Evolutionary conservation across 805 yeast species (phyloP), one percentile per base, ranked within the genome.

Genomic region (Blastobotrys mokoenaii): DNA sequence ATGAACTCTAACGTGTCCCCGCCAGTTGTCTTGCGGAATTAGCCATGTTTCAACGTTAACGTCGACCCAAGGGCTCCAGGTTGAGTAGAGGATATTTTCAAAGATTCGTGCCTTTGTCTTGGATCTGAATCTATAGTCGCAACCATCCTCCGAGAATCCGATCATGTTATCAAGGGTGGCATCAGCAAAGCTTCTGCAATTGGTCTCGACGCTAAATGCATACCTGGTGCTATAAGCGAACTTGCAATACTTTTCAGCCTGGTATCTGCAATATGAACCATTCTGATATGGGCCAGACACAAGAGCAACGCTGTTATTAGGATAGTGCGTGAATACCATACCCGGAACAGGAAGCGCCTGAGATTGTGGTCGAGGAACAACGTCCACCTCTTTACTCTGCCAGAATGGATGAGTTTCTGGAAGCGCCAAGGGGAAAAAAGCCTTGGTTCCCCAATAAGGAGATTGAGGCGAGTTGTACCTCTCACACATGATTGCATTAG

Each of bases 221-320:
- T 50, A 56, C 22, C 47, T 25, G 6, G 55, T 39, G n/a, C 55
- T 49, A 40, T 56, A 56, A 12, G 56, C 58, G 44, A 54, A 56
- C 47, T 56, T 56, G 46, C 53, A 40, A 48, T 56, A 55, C 41
- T 56, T 56, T 27, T 44, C 43, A 9, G 48, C 47, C 22, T 46
- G 52, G 43, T 45, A 40, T 12, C 57, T 48, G 22, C 47, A 39
- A 18, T 44, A 44, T 4, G 48, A 41, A 4, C 43, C 45, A 17
- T 39, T 40, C 29, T 48, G 51, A 29, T 38, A 45, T 4, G 51
- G 51, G 6, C 51, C 51, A 8, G 51, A 48, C 14, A 46, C 49
- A 15, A 48, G 35, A 3, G 49, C 49, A 3, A 40, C 39, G 2
- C 45, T 40, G 25, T 48, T 45, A 12, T 46, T 35, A n/a, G 46